Percentiles rank a stretch among this genome's conserved stretches.
These are phyloP conservation scores for Erysiphe neolycopersici DNA, from an alignment of 2,329 filamentous ascomycete genomes.

Conservation along the genomic window DNA sequence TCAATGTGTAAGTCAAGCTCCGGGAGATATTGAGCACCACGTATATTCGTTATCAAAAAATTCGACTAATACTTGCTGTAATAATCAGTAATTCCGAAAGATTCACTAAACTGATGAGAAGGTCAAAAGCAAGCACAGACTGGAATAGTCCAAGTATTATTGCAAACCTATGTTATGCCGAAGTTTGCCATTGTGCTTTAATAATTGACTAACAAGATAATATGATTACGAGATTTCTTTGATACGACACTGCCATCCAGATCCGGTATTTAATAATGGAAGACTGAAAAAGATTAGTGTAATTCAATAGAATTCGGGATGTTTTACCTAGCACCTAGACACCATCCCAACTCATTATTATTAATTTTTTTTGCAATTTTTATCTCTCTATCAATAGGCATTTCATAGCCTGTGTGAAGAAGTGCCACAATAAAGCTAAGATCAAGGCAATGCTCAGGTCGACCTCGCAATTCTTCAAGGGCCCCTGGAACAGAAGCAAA, in stretches of 20 bases:
- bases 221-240: constrained; percentile 37
- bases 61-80: too few species aligned
- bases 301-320: neutral
- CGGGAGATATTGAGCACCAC: too few species aligned
- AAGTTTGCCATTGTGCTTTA: neutral
- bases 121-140: too few species aligned
- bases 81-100: too few species aligned
- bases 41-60: too few species aligned
- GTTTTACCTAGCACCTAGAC: constrained; percentile 72
- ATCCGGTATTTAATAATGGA: constrained; percentile 53
- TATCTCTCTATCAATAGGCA: constrained; percentile 88
- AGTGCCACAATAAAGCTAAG: constrained; percentile 90
- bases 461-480: constrained; percentile 48
- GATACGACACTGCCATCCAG: constrained; percentile 76
- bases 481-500: constrained; percentile 56
- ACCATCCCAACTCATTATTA: constrained; percentile 91
- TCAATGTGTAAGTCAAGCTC: too few species aligned
- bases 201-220: neutral
- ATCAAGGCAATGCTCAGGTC: constrained; percentile 83
- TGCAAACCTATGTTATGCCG: too few species aligned
- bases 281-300: constrained; percentile 26
- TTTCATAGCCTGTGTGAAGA: constrained; percentile 87
- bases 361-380: constrained; percentile 98
- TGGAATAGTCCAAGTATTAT: too few species aligned
- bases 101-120: too few species aligned